Percentiles rank a stretch among this genome's conserved stretches.
Conservation (phyloP, 768 basidiomycete genomes). For the Lentinula edodes region DNA sequence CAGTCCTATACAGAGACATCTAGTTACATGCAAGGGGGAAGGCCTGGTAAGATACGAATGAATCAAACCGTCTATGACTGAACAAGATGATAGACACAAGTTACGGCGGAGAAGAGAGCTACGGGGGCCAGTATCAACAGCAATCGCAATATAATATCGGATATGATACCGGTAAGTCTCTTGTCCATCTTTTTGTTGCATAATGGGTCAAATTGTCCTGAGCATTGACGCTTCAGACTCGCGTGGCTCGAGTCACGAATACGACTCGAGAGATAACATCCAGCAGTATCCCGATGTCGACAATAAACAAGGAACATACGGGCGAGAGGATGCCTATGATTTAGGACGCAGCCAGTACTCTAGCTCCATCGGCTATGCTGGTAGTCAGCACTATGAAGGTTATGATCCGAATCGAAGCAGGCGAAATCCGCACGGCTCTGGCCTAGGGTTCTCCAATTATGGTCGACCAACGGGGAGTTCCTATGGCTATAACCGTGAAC, state of each 20-base stretch:
- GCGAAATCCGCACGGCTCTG: not conserved
- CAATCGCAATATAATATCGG: not conserved
- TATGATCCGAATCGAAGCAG: not conserved
- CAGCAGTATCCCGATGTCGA: not conserved
- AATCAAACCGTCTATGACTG: not conserved
- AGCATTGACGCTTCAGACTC: not conserved
- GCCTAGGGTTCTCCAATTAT: not conserved
- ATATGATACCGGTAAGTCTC: not conserved
- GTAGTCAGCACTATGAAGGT: not conserved
- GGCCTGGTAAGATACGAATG: not conserved
- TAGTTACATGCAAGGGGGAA: slow-evolving; percentile 1
- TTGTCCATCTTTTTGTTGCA: not conserved
- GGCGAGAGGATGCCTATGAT: not conserved
- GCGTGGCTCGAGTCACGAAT: not conserved
- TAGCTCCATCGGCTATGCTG: not conserved
- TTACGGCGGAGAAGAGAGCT: slow-evolving; percentile 1
- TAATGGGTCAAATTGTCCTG: not conserved
- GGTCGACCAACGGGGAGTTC: not conserved
- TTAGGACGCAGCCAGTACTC: slow-evolving; percentile 1
- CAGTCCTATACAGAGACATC: not conserved
- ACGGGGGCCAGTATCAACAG: not conserved
- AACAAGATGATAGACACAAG: not conserved
- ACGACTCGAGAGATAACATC: not conserved
- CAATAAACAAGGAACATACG: not conserved
- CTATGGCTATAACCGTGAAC: not conserved